A percentile compares a stretch with the other conserved stretches of the same genome.
Conservation (phyloP, 768 basidiomycete genomes). For the Lactarius trivialis region DNA sequence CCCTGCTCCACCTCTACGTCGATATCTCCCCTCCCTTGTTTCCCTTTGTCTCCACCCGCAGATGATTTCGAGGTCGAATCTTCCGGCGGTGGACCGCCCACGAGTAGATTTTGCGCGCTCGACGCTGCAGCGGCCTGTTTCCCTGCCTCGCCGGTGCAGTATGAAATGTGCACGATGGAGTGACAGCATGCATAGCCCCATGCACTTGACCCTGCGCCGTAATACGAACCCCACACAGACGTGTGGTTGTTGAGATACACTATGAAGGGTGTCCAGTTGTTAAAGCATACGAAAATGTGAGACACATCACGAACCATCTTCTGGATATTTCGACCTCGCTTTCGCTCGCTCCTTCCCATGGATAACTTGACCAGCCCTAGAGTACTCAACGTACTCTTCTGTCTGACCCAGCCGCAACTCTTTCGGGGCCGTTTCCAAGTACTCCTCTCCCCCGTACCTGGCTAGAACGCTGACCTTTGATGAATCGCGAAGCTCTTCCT, state of each 20-base stretch:
- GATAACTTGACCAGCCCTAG: constrained; percentile 81
- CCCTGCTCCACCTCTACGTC: constrained; percentile 25
- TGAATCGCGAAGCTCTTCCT: constrained; percentile 83
- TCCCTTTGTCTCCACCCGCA: constrained; percentile 25
- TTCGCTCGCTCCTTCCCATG: constrained; percentile 89
- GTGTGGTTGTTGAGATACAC: constrained; percentile 92
- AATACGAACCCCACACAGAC: constrained; percentile 97
- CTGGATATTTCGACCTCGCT: constrained; percentile 86
- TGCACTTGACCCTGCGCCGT: constrained; percentile 52
- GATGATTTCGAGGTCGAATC: constrained; percentile 10
- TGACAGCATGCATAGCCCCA: constrained; percentile 99
- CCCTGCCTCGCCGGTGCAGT: constrained; percentile 84
- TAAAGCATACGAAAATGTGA: constrained; percentile 3
- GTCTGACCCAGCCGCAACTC: constrained; percentile 94
- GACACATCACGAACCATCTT: constrained; percentile 66
- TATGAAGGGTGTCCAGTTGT: constrained; percentile 29
- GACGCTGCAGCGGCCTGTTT: constrained; percentile 76
- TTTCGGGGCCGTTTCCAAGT: constrained; percentile 81
- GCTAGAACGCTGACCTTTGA: constrained; percentile 85
- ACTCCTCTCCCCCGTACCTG: constrained; percentile 92
- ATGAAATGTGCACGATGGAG: constrained; percentile 76
- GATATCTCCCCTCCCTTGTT: constrained; percentile 7
- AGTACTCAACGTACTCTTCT: constrained; percentile 97
- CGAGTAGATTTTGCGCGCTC: constrained; percentile 60
- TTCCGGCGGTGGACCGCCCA: constrained; percentile 21